Evolutionary conservation across 176 grass and related monocot species (phyloP), one percentile per base, ranked within the genome.

Genomic region (Guadua angustifolia): DNA sequence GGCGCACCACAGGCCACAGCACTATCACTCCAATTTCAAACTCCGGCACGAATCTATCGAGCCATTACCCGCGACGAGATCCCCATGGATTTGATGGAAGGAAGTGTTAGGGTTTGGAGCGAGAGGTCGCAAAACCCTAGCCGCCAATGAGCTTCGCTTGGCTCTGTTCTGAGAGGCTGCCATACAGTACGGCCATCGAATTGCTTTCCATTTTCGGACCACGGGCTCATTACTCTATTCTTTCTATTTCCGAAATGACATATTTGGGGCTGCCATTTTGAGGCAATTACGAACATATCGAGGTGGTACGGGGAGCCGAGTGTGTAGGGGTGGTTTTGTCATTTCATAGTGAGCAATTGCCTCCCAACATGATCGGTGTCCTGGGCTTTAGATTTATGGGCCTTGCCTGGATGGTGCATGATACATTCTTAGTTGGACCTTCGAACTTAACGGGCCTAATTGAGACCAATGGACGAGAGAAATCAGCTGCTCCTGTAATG

Each of bases 101-200:
- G 33, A 53, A n/a, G 66, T 18, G 39, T 75, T 80, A 50, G 87
- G 75, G 75, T 65, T 86, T 75, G 53, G 82, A 50, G 22, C 22
- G 7, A 24, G n/a, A 46, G 47, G 39, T 16, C 7, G 67, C 49
- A 89, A 93, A 93, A 92, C 94, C 94, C 88, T 90, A 93, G 89
- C 83, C 71, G 73, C 71, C 84, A 82, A 61, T 35, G 26, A 45
- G 75, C 74, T 62, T 75, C 35, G 24, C 60, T 49, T 2, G 19
- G 32, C 9, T 26, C 50, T 58, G 35, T n/a, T 19, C 53, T 4
- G 68, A 2, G 29, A 39, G 22, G 17, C 7, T 7, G 78, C 3
- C 52, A 9, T 2, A 61, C 11, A 49, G 56, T 83, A 47, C 70
- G 81, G 70, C 15, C 4, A 35, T 52, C 4, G 47, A 36, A 19